Evolutionary conservation across 2,329 filamentous ascomycete species (phyloP).

Genomic region (Alternaria postmessia): DNA sequence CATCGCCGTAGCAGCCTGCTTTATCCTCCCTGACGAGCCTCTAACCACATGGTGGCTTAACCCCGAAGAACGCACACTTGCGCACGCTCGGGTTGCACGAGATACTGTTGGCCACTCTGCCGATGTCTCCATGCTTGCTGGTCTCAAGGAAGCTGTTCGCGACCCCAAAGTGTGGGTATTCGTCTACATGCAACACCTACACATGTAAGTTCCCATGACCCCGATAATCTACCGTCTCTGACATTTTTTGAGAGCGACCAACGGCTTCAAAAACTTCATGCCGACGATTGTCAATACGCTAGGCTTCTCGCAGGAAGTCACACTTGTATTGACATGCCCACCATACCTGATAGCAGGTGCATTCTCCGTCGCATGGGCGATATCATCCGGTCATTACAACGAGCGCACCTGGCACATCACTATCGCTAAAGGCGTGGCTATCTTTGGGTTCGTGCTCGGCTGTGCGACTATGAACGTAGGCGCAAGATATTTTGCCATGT

Average conservation of each 20-base stretch:
- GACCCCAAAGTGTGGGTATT: slow-evolving; percentile 64
- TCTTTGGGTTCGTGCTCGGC: slow-evolving; percentile 50
- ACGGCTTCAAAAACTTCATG: slow-evolving; percentile 52
- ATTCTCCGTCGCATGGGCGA: slow-evolving; percentile 39
- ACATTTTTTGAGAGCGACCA: neutral
- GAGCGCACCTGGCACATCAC: slow-evolving; percentile 54
- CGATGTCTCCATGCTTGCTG: slow-evolving; percentile 35
- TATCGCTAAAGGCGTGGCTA: slow-evolving; percentile 45
- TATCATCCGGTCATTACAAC: slow-evolving; percentile 50
- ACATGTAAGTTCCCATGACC: slow-evolving; percentile 59
- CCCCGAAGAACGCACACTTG: slow-evolving; percentile 52
- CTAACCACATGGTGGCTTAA: slow-evolving; percentile 56
- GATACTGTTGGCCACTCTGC: too few species aligned
- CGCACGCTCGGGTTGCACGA: too few species aligned
- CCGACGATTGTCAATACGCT: slow-evolving; percentile 60
- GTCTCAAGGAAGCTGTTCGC: slow-evolving; percentile 56
- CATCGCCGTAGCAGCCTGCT: slow-evolving; percentile 31
- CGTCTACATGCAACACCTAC: slow-evolving; percentile 43
- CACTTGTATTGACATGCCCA: slow-evolving; percentile 58
- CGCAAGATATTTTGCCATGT: slow-evolving; percentile 36
- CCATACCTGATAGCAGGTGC: slow-evolving; percentile 27
- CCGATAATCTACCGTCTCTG: slow-evolving; percentile 61
- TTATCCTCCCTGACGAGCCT: slow-evolving; percentile 49
- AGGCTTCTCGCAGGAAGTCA: slow-evolving; percentile 59
- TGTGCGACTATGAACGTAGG: slow-evolving; percentile 49